These are phyloP conservation scores for Annona cherimola DNA, from an alignment of 164 flowering plant genomes.

Conservation along the genomic window DNA sequence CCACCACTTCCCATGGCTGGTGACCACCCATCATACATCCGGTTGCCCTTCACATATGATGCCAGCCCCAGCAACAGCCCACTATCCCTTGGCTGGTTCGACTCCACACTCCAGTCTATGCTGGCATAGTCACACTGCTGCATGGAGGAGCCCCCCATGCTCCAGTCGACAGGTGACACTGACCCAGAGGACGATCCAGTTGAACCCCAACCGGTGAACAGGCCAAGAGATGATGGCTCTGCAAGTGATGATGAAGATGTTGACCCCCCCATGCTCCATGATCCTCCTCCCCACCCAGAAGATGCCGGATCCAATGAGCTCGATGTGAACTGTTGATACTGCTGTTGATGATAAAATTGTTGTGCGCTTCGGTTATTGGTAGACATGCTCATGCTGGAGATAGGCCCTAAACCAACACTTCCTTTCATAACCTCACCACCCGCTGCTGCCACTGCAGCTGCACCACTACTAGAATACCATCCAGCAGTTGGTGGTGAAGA, in stretches of 20 bases:
- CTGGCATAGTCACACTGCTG: slow-evolving; percentile 52
- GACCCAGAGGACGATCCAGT: slow-evolving; percentile 38
- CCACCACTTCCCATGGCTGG: slow-evolving; percentile 7
- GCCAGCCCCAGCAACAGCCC: slow-evolving; percentile 37
- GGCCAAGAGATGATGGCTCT: slow-evolving; percentile 56
- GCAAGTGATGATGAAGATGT: slow-evolving; percentile 26
- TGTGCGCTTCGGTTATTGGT: slow-evolving; percentile 25
- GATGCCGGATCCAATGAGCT: slow-evolving; percentile 27
- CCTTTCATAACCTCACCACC: slow-evolving; percentile 36
- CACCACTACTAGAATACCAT: slow-evolving; percentile 34
- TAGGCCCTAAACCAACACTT: slow-evolving; percentile 22
- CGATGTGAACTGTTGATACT: slow-evolving; percentile 24
- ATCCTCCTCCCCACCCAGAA: slow-evolving; percentile 18
- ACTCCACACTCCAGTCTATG: slow-evolving; percentile 71
- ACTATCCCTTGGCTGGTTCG: slow-evolving; percentile 23
- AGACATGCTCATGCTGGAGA: slow-evolving; percentile 22
- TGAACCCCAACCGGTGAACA: slow-evolving; percentile 55
- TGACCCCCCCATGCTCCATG: slow-evolving; percentile 27
- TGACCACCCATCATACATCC: slow-evolving; percentile 28
- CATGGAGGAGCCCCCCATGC: slow-evolving; percentile 31
- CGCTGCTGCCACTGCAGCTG: not conserved
- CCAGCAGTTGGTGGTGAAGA: slow-evolving; percentile 40
- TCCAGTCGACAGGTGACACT: slow-evolving; percentile 60
- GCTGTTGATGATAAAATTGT: slow-evolving; percentile 40
- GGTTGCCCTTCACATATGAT: slow-evolving; percentile 24